These are phyloP conservation scores for Podaxis sp. DNA, from an alignment of 768 basidiomycete genomes.

Conservation along the genomic window DNA sequence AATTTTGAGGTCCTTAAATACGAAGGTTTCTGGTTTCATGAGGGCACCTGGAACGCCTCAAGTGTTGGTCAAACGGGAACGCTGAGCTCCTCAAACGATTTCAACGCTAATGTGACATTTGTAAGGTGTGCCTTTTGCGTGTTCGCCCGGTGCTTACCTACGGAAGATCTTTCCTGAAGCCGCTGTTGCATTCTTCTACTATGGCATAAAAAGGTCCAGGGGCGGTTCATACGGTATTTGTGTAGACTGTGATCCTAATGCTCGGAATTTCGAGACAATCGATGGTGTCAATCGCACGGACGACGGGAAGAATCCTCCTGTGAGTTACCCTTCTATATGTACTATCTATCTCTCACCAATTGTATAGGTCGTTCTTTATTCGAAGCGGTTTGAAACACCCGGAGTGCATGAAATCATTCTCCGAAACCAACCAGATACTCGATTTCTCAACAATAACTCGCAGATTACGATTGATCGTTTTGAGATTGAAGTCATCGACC, in stretches of 20 bases:
- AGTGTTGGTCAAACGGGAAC: constrained; percentile 29
- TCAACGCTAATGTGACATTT: constrained; percentile 29
- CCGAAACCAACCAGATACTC: constrained; percentile 24
- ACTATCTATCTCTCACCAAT: neutral
- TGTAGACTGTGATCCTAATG: constrained; percentile 32
- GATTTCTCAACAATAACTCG: constrained; percentile 25
- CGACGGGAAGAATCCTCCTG: constrained; percentile 30
- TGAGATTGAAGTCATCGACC: neutral
- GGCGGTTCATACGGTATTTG: constrained; percentile 32
- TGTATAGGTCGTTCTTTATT: constrained; percentile 25
- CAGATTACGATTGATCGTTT: constrained; percentile 27
- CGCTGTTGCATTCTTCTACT: constrained; percentile 30
- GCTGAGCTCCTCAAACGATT: constrained; percentile 24
- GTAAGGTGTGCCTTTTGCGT: constrained; percentile 18
- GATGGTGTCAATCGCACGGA: constrained; percentile 29
- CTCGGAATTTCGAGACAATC: constrained; percentile 24
- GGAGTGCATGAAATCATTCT: constrained; percentile 30
- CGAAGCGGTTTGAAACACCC: constrained; percentile 19
- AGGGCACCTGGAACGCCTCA: constrained; percentile 28
- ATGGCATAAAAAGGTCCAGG: constrained; percentile 26
- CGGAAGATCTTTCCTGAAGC: constrained; percentile 16
- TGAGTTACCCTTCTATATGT: constrained; percentile 14
- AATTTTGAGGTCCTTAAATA: constrained; percentile 23
- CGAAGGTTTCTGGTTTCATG: constrained; percentile 22
- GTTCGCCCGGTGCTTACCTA: constrained; percentile 13